Base-by-base conservation (phyloP, 805 yeast genomes). In the Wickerhamomyces mucosus region DNA sequence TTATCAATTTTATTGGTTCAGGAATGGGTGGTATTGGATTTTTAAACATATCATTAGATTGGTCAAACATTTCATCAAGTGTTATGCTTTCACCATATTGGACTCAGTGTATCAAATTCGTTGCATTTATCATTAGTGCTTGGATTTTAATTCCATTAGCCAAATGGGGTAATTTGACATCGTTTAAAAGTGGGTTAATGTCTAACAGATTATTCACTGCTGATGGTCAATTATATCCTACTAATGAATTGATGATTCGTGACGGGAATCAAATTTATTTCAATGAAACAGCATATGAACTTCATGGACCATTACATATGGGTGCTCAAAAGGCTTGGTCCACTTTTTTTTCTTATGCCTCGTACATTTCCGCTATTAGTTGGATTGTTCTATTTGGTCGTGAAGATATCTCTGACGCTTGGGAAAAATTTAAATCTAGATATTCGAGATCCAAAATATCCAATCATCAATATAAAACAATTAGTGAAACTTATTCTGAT, bases 11-110 rank as follows among this genome's bases (percentile, higher is more conserved):
- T n/a, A n/a, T n/a, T n/a, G n/a, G n/a, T n/a, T n/a, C n/a, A n/a
- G n/a, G n/a, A n/a, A n/a, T n/a, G n/a, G n/a, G n/a, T n/a, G n/a
- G n/a, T n/a, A n/a, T n/a, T n/a, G n/a, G n/a, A n/a, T n/a, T n/a
- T n/a, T n/a, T n/a, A n/a, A n/a, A n/a, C n/a, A n/a, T n/a, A n/a
- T n/a, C n/a, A n/a, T n/a, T n/a, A n/a, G 74, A 69, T 37, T 69
- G 75, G 74, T 64, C 72, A 33, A 69, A 69, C 39, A 65, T 69
- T 31, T 65, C 74, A 1, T 65, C 72, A 1, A 45, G 53, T 6
- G 69, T 69, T 26, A 62, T 69, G 72, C 41, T 68, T 40, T 30
- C 58, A 29, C 75, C 75, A 1, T 69, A 67, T 43, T 67, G 72
- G 73, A 63, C 70, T 13, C 69, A 65, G 32, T 62, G 61, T 13